Conservation (phyloP, 225 moss, liverwort and hornwort species). For the Pleurozium schreberi region DNA sequence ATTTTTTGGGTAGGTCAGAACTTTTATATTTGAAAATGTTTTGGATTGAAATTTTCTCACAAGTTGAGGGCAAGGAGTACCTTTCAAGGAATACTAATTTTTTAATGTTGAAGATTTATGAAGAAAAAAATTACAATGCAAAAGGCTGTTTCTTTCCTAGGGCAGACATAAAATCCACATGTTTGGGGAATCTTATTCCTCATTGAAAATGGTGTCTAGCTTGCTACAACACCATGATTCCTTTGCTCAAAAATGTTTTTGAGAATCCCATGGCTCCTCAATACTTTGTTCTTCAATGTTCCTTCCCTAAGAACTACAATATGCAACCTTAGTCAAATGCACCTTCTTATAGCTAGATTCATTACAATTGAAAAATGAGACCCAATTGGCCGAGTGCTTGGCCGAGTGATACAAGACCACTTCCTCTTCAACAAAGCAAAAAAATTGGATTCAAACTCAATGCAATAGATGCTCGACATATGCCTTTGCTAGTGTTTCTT, state of each 20-base stretch:
- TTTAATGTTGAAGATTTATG: too few relatives aligned
- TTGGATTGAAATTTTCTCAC: too few relatives aligned
- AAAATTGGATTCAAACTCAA: neutral
- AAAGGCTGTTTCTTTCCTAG: too few relatives aligned
- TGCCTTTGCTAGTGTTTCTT: neutral
- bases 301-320: neutral
- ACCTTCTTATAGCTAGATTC: neutral
- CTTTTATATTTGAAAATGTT: too few relatives aligned
- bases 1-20: too few relatives aligned
- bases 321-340: neutral
- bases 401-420: neutral
- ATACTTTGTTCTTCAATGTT: neutral
- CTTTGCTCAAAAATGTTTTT: neutral
- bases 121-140: too few relatives aligned
- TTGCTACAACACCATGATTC: neutral
- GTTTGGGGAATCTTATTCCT: neutral
- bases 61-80: too few relatives aligned
- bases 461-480: neutral
- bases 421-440: neutral
- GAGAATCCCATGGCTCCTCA: neutral
- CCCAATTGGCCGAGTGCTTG: neutral
- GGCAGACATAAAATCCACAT: neutral
- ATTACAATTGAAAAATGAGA: neutral
- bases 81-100: too few relatives aligned
- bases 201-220: neutral